phyloP scores from a whole-genome alignment of 2,329 filamentous ascomycete genomes.

The Escovopsis sp. region DNA sequence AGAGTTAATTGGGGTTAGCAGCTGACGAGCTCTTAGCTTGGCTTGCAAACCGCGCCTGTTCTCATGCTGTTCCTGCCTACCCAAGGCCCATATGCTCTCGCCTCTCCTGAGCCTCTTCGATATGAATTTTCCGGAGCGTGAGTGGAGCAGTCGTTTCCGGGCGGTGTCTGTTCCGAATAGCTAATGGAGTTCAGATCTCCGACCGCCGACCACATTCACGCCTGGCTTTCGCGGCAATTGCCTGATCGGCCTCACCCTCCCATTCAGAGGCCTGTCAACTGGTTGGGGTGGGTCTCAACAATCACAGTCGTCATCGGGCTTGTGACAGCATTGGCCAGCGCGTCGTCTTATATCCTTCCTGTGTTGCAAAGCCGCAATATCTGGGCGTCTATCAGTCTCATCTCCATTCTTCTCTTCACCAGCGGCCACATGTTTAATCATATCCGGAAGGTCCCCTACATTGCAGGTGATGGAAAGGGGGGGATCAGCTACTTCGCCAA shows the following conservation, averaged over 20 bases:
- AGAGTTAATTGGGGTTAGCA: neutral
- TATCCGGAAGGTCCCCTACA: slow-evolving; percentile 90
- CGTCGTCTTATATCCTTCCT: slow-evolving; percentile 66
- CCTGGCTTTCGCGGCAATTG: slow-evolving; percentile 67
- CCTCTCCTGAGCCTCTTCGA: slow-evolving; percentile 53
- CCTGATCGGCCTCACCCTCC: slow-evolving; percentile 63
- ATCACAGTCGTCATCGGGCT: slow-evolving; percentile 55
- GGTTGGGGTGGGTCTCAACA: slow-evolving; percentile 54
- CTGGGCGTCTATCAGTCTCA: slow-evolving; percentile 82
- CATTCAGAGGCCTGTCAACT: slow-evolving; percentile 81
- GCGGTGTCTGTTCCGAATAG: neutral
- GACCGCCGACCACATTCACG: slow-evolving; percentile 61
- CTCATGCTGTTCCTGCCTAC: slow-evolving; percentile 81
- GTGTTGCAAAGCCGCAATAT: slow-evolving; percentile 80
- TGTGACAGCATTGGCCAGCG: slow-evolving; percentile 53
- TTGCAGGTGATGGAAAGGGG: slow-evolving; percentile 68
- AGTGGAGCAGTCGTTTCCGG: slow-evolving; percentile 14
- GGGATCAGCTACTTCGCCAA: slow-evolving; percentile 80
- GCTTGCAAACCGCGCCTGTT: slow-evolving; percentile 87
- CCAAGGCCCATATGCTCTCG: slow-evolving; percentile 59
- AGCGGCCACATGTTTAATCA: slow-evolving; percentile 99
- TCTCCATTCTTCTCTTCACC: slow-evolving; percentile 81
- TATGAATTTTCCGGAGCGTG: slow-evolving; percentile 79
- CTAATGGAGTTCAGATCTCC: slow-evolving; percentile 38
- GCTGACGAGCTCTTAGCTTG: slow-evolving; percentile 43